Percentiles rank a stretch among this genome's conserved stretches.
Evolutionary conservation across 768 basidiomycete species (phyloP).

Genomic region (Tubosaeta brunneosetosa): DNA sequence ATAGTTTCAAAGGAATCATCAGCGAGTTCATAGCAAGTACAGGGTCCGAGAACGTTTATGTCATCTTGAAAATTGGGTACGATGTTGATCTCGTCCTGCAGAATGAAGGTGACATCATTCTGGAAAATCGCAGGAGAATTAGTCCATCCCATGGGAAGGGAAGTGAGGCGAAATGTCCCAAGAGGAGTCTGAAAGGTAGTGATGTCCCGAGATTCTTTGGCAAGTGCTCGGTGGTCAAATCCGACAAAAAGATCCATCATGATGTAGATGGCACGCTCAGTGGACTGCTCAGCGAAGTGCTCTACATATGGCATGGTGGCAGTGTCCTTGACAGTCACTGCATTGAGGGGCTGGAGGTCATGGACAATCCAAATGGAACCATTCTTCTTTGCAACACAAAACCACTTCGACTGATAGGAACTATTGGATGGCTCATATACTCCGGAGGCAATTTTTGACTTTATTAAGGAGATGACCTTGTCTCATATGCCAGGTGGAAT

Average conservation of each 20-base stretch:
- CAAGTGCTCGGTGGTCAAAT: neutral
- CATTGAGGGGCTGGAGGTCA: conserved; percentile 23
- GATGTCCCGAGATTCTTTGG: conserved; percentile 27
- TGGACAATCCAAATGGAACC: conserved; percentile 21
- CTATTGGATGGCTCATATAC: conserved; percentile 38
- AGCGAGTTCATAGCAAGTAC: conserved; percentile 27
- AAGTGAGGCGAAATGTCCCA: conserved; percentile 28
- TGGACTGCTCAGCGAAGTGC: conserved; percentile 11
- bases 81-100: conserved; percentile 36
- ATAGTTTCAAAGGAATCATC: conserved; percentile 10
- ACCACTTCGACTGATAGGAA: conserved; percentile 38
- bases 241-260: conserved; percentile 3
- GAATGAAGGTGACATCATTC: conserved; percentile 35
- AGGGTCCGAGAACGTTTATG: conserved; percentile 33
- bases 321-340: conserved; percentile 6
- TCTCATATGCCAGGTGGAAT: conserved; percentile 27
- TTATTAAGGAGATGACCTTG: conserved; percentile 27
- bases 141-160: conserved; percentile 40
- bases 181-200: conserved; percentile 43
- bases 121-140: conserved; percentile 40
- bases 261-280: conserved; percentile 1
- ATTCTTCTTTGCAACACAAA: conserved; percentile 32
- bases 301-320: conserved; percentile 13
- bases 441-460: conserved; percentile 34
- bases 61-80: conserved; percentile 40